Evolutionary conservation across 2,329 filamentous ascomycete genomes (phyloP).

Genomic region (Pseudogymnoascus sp.): DNA sequence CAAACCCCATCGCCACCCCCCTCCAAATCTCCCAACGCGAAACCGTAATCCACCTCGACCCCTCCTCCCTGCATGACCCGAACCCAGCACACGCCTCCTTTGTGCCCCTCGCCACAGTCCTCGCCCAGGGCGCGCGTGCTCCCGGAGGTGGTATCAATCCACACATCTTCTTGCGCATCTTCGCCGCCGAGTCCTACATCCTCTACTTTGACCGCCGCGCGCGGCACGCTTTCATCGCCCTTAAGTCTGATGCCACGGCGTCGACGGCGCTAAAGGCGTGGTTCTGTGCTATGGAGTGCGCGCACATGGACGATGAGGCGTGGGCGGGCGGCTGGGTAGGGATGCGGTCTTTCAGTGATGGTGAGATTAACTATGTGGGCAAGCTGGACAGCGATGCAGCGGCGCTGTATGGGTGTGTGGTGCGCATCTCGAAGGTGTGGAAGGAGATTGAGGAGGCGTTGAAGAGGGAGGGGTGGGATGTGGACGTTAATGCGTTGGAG

Average conservation of each 20-base stretch:
- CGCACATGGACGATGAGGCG: conserved; percentile 19
- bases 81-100: neutral
- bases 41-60: neutral
- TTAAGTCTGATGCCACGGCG: neutral
- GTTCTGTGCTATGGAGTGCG: conserved; percentile 49
- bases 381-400: neutral
- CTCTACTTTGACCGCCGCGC: conserved; percentile 18
- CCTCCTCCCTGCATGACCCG: neutral
- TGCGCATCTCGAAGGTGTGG: neutral
- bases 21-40: neutral
- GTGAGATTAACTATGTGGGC: neutral
- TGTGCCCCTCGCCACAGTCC: neutral
- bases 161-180: conserved; percentile 44
- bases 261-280: conserved; percentile 43
- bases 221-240: neutral
- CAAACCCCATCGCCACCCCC: neutral
- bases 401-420: neutral
- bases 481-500: conserved; percentile 56
- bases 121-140: conserved; percentile 23
- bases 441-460: conserved; percentile 28
- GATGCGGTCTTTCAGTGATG: neutral
- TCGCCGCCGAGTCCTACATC: conserved; percentile 40
- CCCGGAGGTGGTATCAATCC: conserved; percentile 30
- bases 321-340: neutral
- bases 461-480: conserved; percentile 53